phyloP scores from a whole-genome alignment of 257 asterid species.

The Fraxinus americana region DNA sequence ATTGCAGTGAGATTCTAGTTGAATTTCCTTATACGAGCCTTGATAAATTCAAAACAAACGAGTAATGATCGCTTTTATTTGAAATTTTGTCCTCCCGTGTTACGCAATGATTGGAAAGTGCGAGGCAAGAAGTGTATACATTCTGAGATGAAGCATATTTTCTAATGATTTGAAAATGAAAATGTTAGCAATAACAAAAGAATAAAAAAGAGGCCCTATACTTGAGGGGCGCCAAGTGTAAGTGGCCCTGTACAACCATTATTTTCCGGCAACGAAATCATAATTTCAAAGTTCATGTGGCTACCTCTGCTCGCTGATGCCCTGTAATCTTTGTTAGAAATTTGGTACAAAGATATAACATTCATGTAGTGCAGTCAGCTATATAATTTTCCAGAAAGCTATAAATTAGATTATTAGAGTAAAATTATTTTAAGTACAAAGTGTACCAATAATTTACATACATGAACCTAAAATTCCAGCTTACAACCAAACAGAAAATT shows the following conservation, averaged over 20 bases:
- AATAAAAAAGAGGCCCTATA: too few species aligned
- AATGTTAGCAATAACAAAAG: neutral
- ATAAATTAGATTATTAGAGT: too few species aligned
- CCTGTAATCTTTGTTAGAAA: neutral
- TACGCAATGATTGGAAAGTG: neutral
- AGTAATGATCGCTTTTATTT: neutral
- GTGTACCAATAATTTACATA: too few species aligned
- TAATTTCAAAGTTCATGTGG: neutral
- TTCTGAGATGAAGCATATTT: neutral
- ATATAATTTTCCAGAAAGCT: too few species aligned
- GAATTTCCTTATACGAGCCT: neutral
- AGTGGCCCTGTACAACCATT: too few species aligned
- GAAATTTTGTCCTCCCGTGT: neutral
- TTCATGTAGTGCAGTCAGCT: neutral
- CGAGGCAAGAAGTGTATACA: neutral
- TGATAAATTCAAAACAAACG: neutral
- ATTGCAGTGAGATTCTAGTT: neutral
- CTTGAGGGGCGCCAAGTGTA: too few species aligned
- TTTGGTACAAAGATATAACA: neutral
- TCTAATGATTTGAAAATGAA: neutral
- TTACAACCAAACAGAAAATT: neutral
- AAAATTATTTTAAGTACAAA: too few species aligned
- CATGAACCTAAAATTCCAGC: neutral
- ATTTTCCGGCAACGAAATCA: too few species aligned
- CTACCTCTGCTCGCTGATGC: too few species aligned